Percentiles rank a stretch among this genome's conserved stretches.
Conservation (phyloP, 2,329 filamentous ascomycete genomes). For the Chalaropsis ovoidea region DNA sequence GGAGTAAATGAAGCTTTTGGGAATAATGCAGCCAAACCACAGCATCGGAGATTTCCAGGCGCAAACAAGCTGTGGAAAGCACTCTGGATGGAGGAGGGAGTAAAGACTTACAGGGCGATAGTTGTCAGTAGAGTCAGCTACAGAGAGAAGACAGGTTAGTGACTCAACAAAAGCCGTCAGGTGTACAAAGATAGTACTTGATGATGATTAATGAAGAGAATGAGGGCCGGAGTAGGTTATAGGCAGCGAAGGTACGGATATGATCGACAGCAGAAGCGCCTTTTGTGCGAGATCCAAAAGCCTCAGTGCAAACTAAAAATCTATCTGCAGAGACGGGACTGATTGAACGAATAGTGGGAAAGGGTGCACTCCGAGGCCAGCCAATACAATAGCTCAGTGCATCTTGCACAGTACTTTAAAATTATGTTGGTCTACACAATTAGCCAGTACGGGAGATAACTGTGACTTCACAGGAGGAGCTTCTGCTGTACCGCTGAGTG, state of each 20-base stretch:
- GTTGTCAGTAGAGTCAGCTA: constrained; percentile 51
- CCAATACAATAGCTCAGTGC: background rate
- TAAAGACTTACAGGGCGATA: constrained; percentile 48
- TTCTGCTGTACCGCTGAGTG: background rate
- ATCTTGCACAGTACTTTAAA: background rate
- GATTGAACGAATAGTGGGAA: background rate
- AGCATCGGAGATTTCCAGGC: background rate
- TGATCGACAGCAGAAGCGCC: no score
- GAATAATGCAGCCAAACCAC: background rate
- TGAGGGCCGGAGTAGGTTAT: background rate
- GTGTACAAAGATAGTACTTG: background rate
- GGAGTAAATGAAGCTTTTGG: background rate
- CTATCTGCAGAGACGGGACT: background rate
- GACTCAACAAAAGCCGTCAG: background rate
- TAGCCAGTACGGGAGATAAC: background rate
- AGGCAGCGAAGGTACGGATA: background rate
- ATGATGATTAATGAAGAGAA: background rate
- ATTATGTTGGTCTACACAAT: background rate
- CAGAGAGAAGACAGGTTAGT: constrained; percentile 34
- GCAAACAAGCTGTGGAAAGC: background rate
- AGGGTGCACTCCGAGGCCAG: background rate
- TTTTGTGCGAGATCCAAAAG: background rate
- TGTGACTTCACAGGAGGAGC: background rate
- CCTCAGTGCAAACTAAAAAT: background rate
- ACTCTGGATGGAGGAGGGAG: background rate